Base-by-base conservation (phyloP, 176 grass and related monocot genomes). In the Juncus effusus region DNA sequence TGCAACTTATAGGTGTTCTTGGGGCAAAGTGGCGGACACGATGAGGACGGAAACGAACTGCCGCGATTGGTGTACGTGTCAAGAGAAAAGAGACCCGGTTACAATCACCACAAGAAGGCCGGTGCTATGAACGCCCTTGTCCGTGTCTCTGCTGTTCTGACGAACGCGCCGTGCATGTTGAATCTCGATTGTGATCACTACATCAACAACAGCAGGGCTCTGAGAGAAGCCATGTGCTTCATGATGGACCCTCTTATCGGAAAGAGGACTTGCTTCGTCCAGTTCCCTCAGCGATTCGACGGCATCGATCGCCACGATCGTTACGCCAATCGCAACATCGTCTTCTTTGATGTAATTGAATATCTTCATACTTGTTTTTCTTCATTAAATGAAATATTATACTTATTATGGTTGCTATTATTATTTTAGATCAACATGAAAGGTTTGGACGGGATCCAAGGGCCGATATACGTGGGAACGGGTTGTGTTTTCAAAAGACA, bases 111-210 rank as follows among this genome's bases (percentile, higher is more conserved):
- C 69, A 95, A 95, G 68, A 95, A 95, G 78, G 90, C 90, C 52
- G 90, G 90, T 82, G 90, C 90, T 38, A 95, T 95, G 90, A 95
- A 95, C 82, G 67, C 90, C 58, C 50, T 95, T 86, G 86, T 95
- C 36, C 83, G 90, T 51, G 90, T 95, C 6, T 95, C 90, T 65
- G 67, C 90, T 67, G 90, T 95, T 63, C 75, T 84, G 64, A 62
- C 90, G 55, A 95, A 95, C 86, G 86, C 90, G 38, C 75, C 90
- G 15, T 95, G 84, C 74, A 40, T 95, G 37, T 74, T 95, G 80
- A 95, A 95, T 80, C 83, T 95, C 77, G 90, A 95, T 40, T 95
- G 90, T 84, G 90, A 95, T 73, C 90, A 95, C 54, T 95, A 95
- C 75, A 70, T 95, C 58, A 95, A 95, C 80, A 95, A 95, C 16